Conservation (phyloP, 768 basidiomycete genomes). For the Piloderma croceum region DNA sequence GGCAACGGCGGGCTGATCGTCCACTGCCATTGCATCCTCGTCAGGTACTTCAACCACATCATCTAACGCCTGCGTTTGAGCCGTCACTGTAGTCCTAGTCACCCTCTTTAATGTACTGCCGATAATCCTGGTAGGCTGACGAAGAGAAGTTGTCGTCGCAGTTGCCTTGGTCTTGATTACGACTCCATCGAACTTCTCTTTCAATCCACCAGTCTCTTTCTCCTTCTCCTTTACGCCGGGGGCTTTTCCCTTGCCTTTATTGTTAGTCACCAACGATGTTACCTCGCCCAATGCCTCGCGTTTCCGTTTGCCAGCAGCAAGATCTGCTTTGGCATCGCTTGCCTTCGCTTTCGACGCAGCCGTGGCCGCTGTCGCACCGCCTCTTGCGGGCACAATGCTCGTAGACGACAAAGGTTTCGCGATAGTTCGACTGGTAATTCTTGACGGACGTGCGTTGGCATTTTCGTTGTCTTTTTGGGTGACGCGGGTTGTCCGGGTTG, state of each 20-base stretch:
- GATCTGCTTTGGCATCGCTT: conserved; percentile 40
- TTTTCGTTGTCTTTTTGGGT: conserved; percentile 65
- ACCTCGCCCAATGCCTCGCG: conserved; percentile 74
- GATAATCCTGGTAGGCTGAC: conserved; percentile 18
- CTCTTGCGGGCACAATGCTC: conserved; percentile 28
- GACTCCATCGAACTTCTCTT: conserved; percentile 58
- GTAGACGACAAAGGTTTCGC: conserved; percentile 49
- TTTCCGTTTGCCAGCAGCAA: conserved; percentile 59
- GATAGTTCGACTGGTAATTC: conserved; percentile 55
- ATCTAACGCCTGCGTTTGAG: conserved; percentile 20
- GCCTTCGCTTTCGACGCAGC: conserved; percentile 51
- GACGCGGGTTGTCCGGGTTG: conserved; percentile 49
- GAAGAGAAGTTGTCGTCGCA: conserved; percentile 5
- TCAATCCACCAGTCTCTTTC: conserved; percentile 35
- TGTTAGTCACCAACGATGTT: conserved; percentile 47
- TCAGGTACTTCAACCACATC: conserved; percentile 33
- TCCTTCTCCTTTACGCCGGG: conserved; percentile 57
- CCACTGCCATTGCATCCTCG: conserved; percentile 52
- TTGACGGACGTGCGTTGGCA: conserved; percentile 56
- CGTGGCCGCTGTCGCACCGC: conserved; percentile 43
- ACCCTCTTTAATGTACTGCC: conserved; percentile 57
- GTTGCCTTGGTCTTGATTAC: conserved; percentile 48
- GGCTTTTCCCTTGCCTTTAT: conserved; percentile 26
- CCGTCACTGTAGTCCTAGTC: conserved; percentile 24
- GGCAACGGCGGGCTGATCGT: conserved; percentile 25